Evolutionary conservation across 2,329 filamentous ascomycete genomes (phyloP).

Genomic region (Fusarium albosuccineum): DNA sequence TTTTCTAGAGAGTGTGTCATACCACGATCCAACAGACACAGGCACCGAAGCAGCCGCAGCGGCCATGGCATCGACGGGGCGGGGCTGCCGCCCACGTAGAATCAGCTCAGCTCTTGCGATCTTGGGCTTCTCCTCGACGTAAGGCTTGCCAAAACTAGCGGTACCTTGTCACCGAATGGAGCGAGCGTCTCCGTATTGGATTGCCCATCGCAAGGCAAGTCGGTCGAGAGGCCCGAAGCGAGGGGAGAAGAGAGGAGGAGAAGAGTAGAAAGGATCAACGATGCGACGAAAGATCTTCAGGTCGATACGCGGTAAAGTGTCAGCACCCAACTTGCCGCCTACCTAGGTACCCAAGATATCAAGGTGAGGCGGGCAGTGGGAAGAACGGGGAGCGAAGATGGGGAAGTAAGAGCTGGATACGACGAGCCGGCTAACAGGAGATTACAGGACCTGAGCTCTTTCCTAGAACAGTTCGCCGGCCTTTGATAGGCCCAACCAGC

Average conservation of each 20-base stretch:
- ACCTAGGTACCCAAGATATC: too few relatives aligned
- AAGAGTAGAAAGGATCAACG: constrained; percentile 20
- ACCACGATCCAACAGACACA: constrained; percentile 34
- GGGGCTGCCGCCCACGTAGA: constrained; percentile 3
- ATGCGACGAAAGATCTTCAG: constrained; percentile 30
- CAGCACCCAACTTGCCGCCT: not conserved
- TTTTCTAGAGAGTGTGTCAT: constrained; percentile 22
- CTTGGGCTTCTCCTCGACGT: constrained; percentile 16
- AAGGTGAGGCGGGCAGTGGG: constrained; percentile 25
- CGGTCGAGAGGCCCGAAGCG: constrained; percentile 13
- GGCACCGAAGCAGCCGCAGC: constrained; percentile 5
- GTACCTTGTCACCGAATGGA: constrained; percentile 2
- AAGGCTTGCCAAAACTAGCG: constrained; percentile 2
- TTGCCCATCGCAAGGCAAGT: constrained; percentile 14
- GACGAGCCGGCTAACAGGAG: constrained; percentile 28
- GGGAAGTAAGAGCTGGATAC: constrained; percentile 4
- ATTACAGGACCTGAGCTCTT: constrained; percentile 41
- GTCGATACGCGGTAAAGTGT: constrained; percentile 1
- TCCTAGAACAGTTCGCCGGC: constrained; percentile 11
- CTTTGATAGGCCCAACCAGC: not conserved
- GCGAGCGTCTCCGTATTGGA: constrained; percentile 13
- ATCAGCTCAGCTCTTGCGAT: constrained; percentile 31
- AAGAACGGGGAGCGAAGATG: constrained; percentile 3
- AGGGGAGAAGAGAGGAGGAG: constrained; percentile 34
- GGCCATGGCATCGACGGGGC: not conserved